Evolutionary conservation across 1,284 basidiomycete species (phyloP).

Genomic region (Neotropicomus parvogracilis): DNA sequence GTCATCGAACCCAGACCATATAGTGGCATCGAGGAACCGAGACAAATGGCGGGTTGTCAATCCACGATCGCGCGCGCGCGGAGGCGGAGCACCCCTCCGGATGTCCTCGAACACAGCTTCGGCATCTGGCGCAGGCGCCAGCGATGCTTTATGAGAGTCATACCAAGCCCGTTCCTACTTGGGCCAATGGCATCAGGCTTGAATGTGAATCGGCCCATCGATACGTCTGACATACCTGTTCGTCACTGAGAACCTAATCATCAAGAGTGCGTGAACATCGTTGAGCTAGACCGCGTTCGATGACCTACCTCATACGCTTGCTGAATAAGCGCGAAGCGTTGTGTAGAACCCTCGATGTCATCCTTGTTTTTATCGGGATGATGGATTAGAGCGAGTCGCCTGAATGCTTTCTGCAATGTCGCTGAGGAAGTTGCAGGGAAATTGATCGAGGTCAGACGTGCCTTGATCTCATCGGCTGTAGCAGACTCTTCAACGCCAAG

Average conservation of each 20-base stretch:
- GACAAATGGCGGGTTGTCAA: conserved; percentile 79
- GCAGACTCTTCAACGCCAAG: conserved; percentile 78
- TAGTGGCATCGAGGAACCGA: conserved; percentile 79
- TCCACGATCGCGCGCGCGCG: conserved; percentile 74
- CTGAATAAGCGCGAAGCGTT: conserved; percentile 85
- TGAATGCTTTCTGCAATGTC: conserved; percentile 65
- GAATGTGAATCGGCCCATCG: background rate
- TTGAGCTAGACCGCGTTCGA: background rate
- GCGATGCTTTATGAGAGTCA: conserved; percentile 89
- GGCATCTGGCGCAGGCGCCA: conserved; percentile 79
- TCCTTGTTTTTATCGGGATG: conserved; percentile 89
- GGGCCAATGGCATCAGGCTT: conserved; percentile 23
- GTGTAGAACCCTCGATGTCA: conserved; percentile 82
- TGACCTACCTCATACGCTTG: conserved; percentile 84
- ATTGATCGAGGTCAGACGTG: conserved; percentile 27
- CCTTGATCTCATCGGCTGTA: conserved; percentile 86
- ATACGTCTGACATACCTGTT: conserved; percentile 61
- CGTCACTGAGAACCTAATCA: conserved; percentile 78
- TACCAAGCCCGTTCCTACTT: conserved; percentile 97
- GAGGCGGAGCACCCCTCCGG: conserved; percentile 62
- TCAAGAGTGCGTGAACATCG: background rate
- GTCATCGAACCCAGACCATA: conserved; percentile 74
- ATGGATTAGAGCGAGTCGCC: conserved; percentile 78
- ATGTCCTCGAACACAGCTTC: conserved; percentile 84
- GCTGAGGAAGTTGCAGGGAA: conserved; percentile 7